phyloP scores from a whole-genome alignment of 1,139 yeast species.

The Citeromyces hawaiiensis region DNA sequence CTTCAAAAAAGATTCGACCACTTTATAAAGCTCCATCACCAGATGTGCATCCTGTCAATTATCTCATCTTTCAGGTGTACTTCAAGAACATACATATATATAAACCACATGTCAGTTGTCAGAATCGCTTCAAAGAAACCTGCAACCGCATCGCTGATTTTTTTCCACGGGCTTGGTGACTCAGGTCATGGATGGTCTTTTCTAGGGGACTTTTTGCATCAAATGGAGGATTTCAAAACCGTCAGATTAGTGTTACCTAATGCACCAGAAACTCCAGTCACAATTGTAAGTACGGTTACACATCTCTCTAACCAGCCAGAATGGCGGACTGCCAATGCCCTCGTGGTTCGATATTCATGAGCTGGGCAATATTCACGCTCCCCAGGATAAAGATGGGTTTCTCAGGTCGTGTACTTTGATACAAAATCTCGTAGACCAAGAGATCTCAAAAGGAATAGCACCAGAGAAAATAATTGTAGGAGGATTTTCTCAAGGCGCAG shows the following conservation, averaged over 20 bases:
- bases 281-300: conserved; percentile 19
- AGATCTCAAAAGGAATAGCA: conserved; percentile 48
- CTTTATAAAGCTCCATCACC: too few species aligned
- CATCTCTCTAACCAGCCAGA: conserved; percentile 12
- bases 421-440: conserved; percentile 43
- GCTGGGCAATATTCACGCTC: conserved; percentile 32
- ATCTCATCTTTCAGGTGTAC: too few species aligned
- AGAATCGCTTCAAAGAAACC: conserved; percentile 21
- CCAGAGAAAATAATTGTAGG: conserved; percentile 71
- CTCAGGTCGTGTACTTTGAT: conserved; percentile 40
- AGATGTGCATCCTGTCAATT: too few species aligned
- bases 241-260: conserved; percentile 79
- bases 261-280: conserved; percentile 65
- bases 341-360: conserved; percentile 78
- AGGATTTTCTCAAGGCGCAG: conserved; percentile 94
- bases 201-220: conserved; percentile 23
- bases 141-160: conserved; percentile 58
- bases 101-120: conserved; percentile 16
- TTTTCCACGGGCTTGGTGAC: conserved; percentile 89
- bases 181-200: conserved; percentile 70
- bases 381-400: conserved; percentile 56
- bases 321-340: conserved; percentile 59
- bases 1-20: too few species aligned
- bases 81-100: too few species aligned
- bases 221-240: conserved; percentile 33